Base-by-base conservation (phyloP, 75 land plant genomes). In the Picea glauca region DNA sequence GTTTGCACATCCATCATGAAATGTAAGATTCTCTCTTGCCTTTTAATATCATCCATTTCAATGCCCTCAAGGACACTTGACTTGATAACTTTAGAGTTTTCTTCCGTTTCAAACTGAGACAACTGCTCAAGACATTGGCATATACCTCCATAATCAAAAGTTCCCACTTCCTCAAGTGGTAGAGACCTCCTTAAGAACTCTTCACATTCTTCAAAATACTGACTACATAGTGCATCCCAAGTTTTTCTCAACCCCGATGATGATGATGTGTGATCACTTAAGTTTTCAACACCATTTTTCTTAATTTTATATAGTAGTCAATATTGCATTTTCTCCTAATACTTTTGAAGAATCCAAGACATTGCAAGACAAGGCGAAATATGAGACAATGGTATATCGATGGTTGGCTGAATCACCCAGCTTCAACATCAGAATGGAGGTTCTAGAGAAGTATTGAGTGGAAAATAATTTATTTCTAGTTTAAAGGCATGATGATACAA, bases 401-500 rank as follows among this genome's bases (percentile, higher is more conserved):
- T 77, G 33, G 33, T 84, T 77, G 33, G 80, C 78, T 40, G 77
- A 81, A 60, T 79, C 80, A 70, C 76, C 84, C 67, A 77, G 79
- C 80, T 79, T 86, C 17, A 62, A 78, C 58, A 93, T 78, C 59
- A 94, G 89, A 68, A 88, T 79, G 38, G 85, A 83, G 50, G 85
- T 75, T 65, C 63, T 81, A 60, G 9, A 32, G 58, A 87, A 35
- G 31, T 84, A 81, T 77, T 92, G 94, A 76, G 91, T 83, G 79
- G 12, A 46, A 57, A 93, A 96, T 77, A 93, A 96, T 8, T 90
- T 72, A 84, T 80, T 73, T 96, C 94, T 60, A 89, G 85, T 74
- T 81, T 87, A 83, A 96, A 83, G 13, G 99, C 99, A 73, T 85
- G 94, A 60, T 80, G 82, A 66, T 96, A 96, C 35, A 95, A 92